Conservation (phyloP, 106 monocot genomes). For the Chionographis japonica region DNA sequence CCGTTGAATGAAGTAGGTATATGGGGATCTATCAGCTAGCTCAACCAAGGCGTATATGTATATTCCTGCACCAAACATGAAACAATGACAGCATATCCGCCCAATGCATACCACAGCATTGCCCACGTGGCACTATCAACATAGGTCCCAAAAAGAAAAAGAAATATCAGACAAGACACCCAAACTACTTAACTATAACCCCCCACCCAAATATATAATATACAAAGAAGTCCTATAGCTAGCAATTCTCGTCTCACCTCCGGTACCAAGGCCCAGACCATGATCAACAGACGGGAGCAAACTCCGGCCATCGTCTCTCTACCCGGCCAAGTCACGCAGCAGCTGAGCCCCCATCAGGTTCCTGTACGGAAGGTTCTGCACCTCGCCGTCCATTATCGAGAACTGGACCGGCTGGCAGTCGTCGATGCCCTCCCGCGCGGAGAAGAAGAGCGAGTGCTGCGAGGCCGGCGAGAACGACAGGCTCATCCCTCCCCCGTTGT, state of each 20-base stretch:
- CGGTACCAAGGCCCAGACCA: neutral
- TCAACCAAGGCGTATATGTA: too few relatives aligned
- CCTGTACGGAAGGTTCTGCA: slow-evolving; percentile 31
- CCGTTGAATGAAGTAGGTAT: too few relatives aligned
- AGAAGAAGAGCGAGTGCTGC: slow-evolving; percentile 8
- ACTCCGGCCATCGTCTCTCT: neutral
- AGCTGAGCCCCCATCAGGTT: slow-evolving; percentile 40
- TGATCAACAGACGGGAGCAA: neutral
- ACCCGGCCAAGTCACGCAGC: slow-evolving; percentile 34
- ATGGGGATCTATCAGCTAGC: too few relatives aligned
- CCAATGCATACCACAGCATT: too few relatives aligned
- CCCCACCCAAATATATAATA: too few relatives aligned
- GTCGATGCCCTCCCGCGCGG: slow-evolving; percentile 7
- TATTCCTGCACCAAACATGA: too few relatives aligned
- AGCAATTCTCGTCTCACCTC: neutral
- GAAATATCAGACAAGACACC: too few relatives aligned
- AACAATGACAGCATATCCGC: too few relatives aligned
- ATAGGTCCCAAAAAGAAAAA: too few relatives aligned
- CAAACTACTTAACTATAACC: too few relatives aligned
- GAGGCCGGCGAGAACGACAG: slow-evolving; percentile 5
- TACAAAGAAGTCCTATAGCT: too few relatives aligned
- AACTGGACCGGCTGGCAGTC: slow-evolving; percentile 29
- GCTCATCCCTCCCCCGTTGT: slow-evolving; percentile 9
- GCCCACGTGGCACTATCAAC: too few relatives aligned
- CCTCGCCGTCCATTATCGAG: slow-evolving; percentile 30